These are phyloP conservation scores for Penicillium sp. DNA, from an alignment of 2,329 filamentous ascomycete genomes.

Conservation along the genomic window DNA sequence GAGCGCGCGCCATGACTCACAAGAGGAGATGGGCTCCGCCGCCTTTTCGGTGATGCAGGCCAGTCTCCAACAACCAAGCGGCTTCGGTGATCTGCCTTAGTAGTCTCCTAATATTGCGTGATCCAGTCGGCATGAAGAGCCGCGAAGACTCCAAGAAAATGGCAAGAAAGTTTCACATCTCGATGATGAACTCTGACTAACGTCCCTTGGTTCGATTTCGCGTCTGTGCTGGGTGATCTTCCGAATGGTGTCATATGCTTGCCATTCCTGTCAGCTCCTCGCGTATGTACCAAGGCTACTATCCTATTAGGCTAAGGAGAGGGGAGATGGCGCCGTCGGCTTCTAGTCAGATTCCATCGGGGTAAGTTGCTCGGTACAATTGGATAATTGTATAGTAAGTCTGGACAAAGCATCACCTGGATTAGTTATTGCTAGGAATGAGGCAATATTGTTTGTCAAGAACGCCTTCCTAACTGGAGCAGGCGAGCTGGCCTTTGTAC, in stretches of 20 bases:
- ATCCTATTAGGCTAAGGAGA: neutral
- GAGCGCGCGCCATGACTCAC: constrained; percentile 12
- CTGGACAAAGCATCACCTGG: neutral
- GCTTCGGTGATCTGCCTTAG: neutral
- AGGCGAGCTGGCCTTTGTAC: neutral
- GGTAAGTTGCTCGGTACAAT: neutral
- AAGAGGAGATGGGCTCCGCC: neutral
- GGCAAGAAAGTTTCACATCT: neutral
- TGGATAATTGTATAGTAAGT: constrained; percentile 6
- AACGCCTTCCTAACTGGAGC: neutral
- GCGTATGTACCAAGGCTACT: neutral
- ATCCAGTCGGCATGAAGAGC: neutral
- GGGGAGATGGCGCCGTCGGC: neutral
- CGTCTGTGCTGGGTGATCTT: constrained; percentile 11
- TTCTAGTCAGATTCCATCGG: constrained; percentile 8
- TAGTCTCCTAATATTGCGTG: constrained; percentile 9
- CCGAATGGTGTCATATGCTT: constrained; percentile 16
- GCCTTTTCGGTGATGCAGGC: neutral
- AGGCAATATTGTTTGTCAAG: neutral
- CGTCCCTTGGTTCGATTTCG: neutral
- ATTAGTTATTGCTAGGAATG: neutral
- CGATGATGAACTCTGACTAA: constrained; percentile 5
- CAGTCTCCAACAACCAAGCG: neutral
- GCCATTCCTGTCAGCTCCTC: neutral
- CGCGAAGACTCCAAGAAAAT: neutral